Evolutionary conservation across 2,329 filamentous ascomycete species (phyloP).

Genomic region (Phyllosticta paracitricarpa): DNA sequence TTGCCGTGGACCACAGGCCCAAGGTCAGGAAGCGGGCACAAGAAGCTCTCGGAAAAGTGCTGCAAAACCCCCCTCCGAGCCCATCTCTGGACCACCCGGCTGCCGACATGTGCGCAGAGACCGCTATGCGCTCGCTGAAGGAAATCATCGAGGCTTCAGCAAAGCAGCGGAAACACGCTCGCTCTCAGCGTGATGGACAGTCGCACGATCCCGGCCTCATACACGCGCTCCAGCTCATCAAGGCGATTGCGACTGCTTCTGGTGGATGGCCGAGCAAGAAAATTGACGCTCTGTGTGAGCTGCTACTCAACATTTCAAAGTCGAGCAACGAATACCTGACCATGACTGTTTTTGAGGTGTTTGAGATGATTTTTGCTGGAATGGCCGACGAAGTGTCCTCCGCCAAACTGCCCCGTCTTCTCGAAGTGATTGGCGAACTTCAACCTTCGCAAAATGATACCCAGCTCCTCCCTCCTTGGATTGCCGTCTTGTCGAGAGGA

Average conservation of each 20-base stretch:
- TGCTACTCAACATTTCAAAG: conserved; percentile 77
- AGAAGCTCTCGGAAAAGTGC: conserved; percentile 73
- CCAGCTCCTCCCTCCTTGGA: conserved; percentile 89
- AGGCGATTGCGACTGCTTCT: conserved; percentile 75
- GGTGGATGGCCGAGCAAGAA: conserved; percentile 95
- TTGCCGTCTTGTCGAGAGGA: conserved; percentile 85
- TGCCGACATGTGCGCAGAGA: conserved; percentile 92
- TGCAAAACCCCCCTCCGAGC: conserved; percentile 78
- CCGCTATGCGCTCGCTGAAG: conserved; percentile 68
- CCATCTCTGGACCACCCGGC: conserved; percentile 90
- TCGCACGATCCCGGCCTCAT: conserved; percentile 75
- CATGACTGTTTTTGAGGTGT: conserved; percentile 93
- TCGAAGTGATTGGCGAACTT: conserved; percentile 86
- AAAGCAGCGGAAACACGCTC: conserved; percentile 54
- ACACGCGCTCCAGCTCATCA: conserved; percentile 84
- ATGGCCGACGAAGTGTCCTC: conserved; percentile 84
- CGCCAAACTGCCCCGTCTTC: conserved; percentile 75
- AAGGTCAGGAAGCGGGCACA: conserved; percentile 92
- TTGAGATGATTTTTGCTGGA: conserved; percentile 90
- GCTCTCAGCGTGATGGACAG: conserved; percentile 42
- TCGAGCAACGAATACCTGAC: conserved; percentile 93
- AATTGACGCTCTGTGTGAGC: conserved; percentile 83
- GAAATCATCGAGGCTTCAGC: conserved; percentile 62
- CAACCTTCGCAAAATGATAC: conserved; percentile 89
- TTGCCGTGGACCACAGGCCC: conserved; percentile 77